A percentile compares a stretch with the other conserved stretches of the same genome.
These are phyloP conservation scores for Phenoliferia sp. DNA, from an alignment of 1,284 basidiomycete genomes.

Conservation along the genomic window DNA sequence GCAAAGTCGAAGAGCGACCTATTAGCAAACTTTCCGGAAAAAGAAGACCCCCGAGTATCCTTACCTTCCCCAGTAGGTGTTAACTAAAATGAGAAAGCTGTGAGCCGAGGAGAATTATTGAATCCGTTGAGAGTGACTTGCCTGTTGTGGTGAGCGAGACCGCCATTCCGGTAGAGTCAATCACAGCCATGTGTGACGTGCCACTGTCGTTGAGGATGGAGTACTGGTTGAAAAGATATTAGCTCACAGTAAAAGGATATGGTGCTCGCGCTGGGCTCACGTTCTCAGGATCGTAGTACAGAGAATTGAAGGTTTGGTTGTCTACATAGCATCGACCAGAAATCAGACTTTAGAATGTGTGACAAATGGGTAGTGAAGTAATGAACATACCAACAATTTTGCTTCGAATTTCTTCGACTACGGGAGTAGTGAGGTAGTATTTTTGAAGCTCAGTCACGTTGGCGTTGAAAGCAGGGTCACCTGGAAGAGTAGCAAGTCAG, in stretches of 20 bases:
- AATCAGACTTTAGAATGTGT: not conserved
- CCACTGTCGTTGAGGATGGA: constrained; percentile 31
- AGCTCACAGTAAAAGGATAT: not conserved
- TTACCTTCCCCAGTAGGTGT: constrained; percentile 44
- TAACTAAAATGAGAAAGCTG: constrained; percentile 14
- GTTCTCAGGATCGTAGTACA: constrained; percentile 43
- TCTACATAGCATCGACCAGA: constrained; percentile 15
- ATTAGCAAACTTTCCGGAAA: not conserved
- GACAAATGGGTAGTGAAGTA: not conserved
- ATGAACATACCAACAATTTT: constrained; percentile 33
- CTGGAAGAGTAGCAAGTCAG: constrained; percentile 26
- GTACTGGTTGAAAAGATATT: not conserved
- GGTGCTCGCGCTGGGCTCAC: constrained; percentile 16
- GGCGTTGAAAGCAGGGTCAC: constrained; percentile 45
- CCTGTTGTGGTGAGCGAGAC: constrained; percentile 47
- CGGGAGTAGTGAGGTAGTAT: constrained; percentile 38
- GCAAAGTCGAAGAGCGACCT: constrained; percentile 1
- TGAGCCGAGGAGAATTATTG: not conserved
- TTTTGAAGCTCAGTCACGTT: constrained; percentile 43
- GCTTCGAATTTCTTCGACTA: constrained; percentile 36
- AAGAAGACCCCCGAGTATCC: constrained; percentile 6
- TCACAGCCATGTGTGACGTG: constrained; percentile 44
- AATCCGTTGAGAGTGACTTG: not conserved
- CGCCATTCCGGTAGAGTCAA: constrained; percentile 43
- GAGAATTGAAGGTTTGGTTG: constrained; percentile 29